phyloP scores from a whole-genome alignment of 2,329 filamentous ascomycete genomes.

The Furcasterigmium furcatum region DNA sequence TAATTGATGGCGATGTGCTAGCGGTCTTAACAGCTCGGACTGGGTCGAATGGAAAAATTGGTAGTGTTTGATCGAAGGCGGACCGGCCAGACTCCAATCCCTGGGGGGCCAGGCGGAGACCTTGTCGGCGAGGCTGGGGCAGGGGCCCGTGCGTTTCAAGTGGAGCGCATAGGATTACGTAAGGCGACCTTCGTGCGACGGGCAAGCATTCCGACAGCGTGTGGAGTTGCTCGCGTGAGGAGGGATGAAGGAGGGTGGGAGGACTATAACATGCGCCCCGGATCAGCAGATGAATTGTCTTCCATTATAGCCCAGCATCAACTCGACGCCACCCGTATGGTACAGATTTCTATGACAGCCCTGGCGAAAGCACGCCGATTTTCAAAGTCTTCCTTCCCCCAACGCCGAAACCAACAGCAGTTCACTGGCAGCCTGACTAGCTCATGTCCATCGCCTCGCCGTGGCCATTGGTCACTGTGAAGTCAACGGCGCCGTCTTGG shows the following conservation, averaged over 20 bases:
- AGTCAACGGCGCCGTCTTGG: slow-evolving; percentile 75
- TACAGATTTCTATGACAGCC: slow-evolving; percentile 13
- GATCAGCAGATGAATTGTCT: too few species aligned
- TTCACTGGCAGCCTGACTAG: slow-evolving; percentile 48
- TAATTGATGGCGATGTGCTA: slow-evolving; percentile 16
- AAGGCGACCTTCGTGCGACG: too few species aligned
- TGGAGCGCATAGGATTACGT: too few species aligned
- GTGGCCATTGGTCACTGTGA: slow-evolving; percentile 54
- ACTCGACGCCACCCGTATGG: slow-evolving; percentile 2
- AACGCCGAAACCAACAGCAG: slow-evolving; percentile 16
- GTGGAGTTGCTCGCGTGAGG: too few species aligned
- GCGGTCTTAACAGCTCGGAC: slow-evolving; percentile 30
- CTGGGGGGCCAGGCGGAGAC: too few species aligned
- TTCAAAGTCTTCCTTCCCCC: slow-evolving; percentile 9
- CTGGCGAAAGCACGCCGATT: slow-evolving; percentile 7
- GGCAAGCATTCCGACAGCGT: too few species aligned
- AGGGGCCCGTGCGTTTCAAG: too few species aligned
- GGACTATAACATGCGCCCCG: too few species aligned
- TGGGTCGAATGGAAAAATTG: slow-evolving; percentile 35
- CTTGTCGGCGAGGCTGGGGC: too few species aligned
- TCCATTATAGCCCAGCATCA: too few species aligned
- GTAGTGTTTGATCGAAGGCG: slow-evolving; percentile 24
- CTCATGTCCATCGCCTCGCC: slow-evolving; percentile 48
- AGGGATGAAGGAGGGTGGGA: too few species aligned
- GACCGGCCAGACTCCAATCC: too few species aligned